Evolutionary conservation across 495 filamentous ascomycete species (phyloP).

Genomic region (Penicillium ucsense): DNA sequence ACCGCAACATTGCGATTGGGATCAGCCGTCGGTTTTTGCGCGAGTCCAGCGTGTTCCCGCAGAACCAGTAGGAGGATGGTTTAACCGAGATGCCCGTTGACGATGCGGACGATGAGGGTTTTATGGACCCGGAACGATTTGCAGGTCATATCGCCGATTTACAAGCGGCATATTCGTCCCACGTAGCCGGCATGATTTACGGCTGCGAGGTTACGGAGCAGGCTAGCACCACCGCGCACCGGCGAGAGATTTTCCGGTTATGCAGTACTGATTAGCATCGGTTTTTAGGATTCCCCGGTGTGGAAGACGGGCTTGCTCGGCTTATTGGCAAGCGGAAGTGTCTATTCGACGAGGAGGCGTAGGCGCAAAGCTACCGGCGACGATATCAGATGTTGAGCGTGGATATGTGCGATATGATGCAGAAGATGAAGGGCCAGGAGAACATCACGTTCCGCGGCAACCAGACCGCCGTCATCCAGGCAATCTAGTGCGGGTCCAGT

Average conservation of each 20-base stretch:
- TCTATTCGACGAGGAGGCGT: not conserved
- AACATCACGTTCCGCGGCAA: not conserved
- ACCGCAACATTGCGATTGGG: not conserved
- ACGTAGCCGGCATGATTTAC: conserved; percentile 11
- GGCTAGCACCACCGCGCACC: conserved; percentile 1
- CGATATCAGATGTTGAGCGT: not conserved
- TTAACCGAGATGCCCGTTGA: not conserved
- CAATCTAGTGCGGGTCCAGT: not conserved
- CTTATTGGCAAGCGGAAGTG: not conserved
- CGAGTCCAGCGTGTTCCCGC: not conserved
- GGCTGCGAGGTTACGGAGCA: conserved; percentile 8
- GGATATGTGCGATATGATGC: not conserved
- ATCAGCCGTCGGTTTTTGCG: not conserved
- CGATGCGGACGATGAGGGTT: not conserved
- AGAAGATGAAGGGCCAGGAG: not conserved
- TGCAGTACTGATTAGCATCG: conserved; percentile 4
- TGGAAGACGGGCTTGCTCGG: not conserved
- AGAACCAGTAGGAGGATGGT: not conserved
- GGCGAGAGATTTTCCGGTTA: conserved; percentile 3
- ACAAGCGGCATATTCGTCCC: conserved; percentile 4
- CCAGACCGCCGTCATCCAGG: not conserved
- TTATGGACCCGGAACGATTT: not conserved
- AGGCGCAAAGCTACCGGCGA: not conserved
- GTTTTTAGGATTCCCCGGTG: not conserved
- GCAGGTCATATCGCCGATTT: conserved; percentile 2